These are phyloP conservation scores for Xylariaceae sp. DNA, from an alignment of 2,329 filamentous ascomycete genomes.

Conservation along the genomic window DNA sequence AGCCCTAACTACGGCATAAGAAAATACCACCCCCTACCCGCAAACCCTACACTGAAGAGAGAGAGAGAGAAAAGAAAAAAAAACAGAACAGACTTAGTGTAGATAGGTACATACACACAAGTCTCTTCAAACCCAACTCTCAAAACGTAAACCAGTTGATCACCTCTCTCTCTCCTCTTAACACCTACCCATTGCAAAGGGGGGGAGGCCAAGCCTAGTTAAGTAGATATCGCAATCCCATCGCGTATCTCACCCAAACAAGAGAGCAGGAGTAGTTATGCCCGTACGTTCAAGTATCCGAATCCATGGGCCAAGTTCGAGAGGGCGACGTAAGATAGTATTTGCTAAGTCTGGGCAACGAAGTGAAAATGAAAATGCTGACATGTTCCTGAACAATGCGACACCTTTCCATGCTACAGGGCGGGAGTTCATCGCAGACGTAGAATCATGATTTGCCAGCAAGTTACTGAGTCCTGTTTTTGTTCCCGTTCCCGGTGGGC, in stretches of 20 bases:
- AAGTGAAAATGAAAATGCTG: constrained; percentile 24
- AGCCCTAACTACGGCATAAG: no score
- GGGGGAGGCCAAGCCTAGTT: no score
- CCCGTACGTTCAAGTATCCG: constrained; percentile 14
- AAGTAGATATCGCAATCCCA: no score
- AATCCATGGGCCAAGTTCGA: constrained; percentile 4
- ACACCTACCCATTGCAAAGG: no score
- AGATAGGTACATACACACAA: no score
- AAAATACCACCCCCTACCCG: no score
- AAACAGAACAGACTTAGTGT: neutral
- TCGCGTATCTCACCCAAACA: no score
- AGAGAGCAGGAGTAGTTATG: no score
- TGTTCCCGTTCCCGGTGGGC: constrained; percentile 1
- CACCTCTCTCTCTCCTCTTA: no score
- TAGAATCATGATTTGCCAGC: constrained; percentile 16
- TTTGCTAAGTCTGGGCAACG: constrained; percentile 20
- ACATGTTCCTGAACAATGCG: constrained; percentile 6
- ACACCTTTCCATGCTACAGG: constrained; percentile 14
- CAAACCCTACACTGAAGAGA: neutral
- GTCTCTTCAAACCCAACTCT: no score
- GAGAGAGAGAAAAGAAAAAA: neutral
- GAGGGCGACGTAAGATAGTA: constrained; percentile 16
- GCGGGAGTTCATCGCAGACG: constrained; percentile 8
- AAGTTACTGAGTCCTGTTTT: constrained; percentile 15
- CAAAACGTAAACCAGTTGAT: no score